phyloP scores from a whole-genome alignment of 164 flowering plant species.

The Nelumbo lutea region DNA sequence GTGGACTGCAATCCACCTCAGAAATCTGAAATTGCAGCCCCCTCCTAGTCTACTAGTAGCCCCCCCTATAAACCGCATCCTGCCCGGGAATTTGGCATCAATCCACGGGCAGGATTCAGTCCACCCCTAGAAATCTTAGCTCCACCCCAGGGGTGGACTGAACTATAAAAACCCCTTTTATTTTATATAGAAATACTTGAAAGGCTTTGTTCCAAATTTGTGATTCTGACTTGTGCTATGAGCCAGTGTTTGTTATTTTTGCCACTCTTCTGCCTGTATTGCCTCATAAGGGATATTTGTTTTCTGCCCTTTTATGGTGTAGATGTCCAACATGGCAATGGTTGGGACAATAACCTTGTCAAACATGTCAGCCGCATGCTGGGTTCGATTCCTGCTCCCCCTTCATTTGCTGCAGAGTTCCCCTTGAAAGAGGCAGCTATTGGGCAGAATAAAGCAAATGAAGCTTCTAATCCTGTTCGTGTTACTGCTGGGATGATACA shows the following conservation, averaged over 20 bases:
- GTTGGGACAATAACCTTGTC: constrained; percentile 22
- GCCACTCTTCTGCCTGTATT: too few relatives aligned
- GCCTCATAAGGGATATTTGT: not conserved
- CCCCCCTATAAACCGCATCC: too few relatives aligned
- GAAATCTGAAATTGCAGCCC: not conserved
- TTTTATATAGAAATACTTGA: not conserved
- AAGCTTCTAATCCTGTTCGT: constrained; percentile 44
- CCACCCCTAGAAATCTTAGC: too few relatives aligned
- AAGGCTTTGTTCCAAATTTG: not conserved
- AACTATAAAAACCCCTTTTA: too few relatives aligned
- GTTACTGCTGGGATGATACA: constrained; percentile 59
- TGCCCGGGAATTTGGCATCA: too few relatives aligned
- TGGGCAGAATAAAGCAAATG: constrained; percentile 29
- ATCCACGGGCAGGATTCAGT: too few relatives aligned
- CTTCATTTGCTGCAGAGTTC: constrained; percentile 57
- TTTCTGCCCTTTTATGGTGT: constrained; percentile 18
- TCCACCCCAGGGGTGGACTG: too few relatives aligned
- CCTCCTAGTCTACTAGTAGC: too few relatives aligned
- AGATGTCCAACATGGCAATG: constrained; percentile 28
- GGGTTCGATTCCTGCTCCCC: constrained; percentile 56
- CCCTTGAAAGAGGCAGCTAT: constrained; percentile 39
- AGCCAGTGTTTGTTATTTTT: not conserved
- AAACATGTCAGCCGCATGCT: constrained; percentile 41
- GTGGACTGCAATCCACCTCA: too few relatives aligned
- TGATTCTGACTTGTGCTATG: not conserved